A percentile compares a stretch with the other conserved stretches of the same genome.
These are phyloP conservation scores for Claviceps africana DNA, from an alignment of 2,329 filamentous ascomycete genomes.

Conservation along the genomic window DNA sequence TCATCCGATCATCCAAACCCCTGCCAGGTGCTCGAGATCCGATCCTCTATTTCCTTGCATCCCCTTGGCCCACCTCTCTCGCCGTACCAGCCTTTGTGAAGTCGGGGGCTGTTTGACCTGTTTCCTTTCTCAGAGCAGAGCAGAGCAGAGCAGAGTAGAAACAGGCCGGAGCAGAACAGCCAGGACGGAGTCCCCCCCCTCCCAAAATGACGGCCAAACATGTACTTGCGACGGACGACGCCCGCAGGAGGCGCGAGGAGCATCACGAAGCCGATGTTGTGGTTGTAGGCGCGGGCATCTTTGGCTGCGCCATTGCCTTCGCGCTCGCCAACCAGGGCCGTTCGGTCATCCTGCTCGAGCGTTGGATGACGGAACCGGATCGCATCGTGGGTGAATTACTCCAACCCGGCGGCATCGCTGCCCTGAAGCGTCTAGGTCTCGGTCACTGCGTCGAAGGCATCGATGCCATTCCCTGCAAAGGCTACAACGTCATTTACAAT, in stretches of 20 bases:
- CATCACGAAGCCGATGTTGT: constrained; percentile 68
- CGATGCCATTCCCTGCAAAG: constrained; percentile 67
- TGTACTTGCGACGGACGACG: constrained; percentile 19
- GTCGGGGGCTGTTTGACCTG: too few species aligned
- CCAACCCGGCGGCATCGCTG: constrained; percentile 78
- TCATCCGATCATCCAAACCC: not conserved
- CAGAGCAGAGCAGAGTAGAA: not conserved
- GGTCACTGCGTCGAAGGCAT: constrained; percentile 75
- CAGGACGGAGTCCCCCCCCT: not conserved
- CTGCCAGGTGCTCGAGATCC: not conserved
- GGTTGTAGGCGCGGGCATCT: constrained; percentile 79
- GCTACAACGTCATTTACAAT: constrained; percentile 80
- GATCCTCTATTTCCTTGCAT: not conserved
- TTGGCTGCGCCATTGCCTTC: constrained; percentile 76
- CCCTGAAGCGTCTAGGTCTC: constrained; percentile 68
- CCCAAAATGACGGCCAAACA: not conserved
- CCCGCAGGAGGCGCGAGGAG: constrained; percentile 31
- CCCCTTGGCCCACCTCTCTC: not conserved
- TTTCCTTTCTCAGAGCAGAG: not conserved
- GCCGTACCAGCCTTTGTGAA: not conserved
- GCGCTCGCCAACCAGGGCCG: constrained; percentile 79
- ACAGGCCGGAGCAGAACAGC: not conserved
- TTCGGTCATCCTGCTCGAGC: constrained; percentile 80
- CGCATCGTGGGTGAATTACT: constrained; percentile 91
- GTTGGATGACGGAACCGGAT: constrained; percentile 80